Evolutionary conservation across 2,329 filamentous ascomycete species (phyloP).

Genomic region (Exophiala sp.): DNA sequence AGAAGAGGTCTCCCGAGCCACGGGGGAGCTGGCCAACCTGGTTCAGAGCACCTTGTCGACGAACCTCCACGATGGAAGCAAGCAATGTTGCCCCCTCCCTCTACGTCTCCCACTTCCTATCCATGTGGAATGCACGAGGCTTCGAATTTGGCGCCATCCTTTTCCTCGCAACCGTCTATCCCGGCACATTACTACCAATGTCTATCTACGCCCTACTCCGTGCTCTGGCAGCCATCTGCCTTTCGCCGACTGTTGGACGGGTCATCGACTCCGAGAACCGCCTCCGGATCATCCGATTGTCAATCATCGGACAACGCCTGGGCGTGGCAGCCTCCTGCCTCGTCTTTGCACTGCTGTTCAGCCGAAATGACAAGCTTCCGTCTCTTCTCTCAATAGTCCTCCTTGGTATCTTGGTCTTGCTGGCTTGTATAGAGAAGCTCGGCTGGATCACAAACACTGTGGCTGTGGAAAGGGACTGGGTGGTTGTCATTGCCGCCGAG

Average conservation of each 20-base stretch:
- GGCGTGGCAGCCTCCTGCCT: constrained; percentile 16
- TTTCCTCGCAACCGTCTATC: constrained; percentile 52
- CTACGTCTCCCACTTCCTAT: constrained; percentile 57
- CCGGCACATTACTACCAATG: constrained; percentile 57
- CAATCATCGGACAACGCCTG: constrained; percentile 38
- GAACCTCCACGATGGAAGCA: background rate
- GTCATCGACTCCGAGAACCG: constrained; percentile 54
- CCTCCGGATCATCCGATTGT: constrained; percentile 47
- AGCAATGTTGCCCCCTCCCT: constrained; percentile 32
- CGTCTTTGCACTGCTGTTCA: constrained; percentile 11
- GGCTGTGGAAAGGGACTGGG: constrained; percentile 66
- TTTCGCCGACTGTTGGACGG: constrained; percentile 54
- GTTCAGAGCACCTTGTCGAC: too few relatives aligned
- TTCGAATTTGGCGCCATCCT: constrained; percentile 60
- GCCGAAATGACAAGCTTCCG: background rate
- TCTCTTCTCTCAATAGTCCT: constrained; percentile 9
- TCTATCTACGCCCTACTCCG: constrained; percentile 64
- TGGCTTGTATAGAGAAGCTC: constrained; percentile 66
- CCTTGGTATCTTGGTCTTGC: constrained; percentile 38
- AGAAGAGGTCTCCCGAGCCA: too few relatives aligned
- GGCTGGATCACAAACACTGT: constrained; percentile 60
- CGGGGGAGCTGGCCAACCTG: too few relatives aligned
- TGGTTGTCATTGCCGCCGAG: constrained; percentile 26
- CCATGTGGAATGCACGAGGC: constrained; percentile 58
- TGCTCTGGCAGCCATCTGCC: constrained; percentile 51